Evolutionary conservation across 2,329 filamentous ascomycete genomes (phyloP), one percentile per base, ranked within the genome.

Genomic region (Aschersonia sp.): DNA sequence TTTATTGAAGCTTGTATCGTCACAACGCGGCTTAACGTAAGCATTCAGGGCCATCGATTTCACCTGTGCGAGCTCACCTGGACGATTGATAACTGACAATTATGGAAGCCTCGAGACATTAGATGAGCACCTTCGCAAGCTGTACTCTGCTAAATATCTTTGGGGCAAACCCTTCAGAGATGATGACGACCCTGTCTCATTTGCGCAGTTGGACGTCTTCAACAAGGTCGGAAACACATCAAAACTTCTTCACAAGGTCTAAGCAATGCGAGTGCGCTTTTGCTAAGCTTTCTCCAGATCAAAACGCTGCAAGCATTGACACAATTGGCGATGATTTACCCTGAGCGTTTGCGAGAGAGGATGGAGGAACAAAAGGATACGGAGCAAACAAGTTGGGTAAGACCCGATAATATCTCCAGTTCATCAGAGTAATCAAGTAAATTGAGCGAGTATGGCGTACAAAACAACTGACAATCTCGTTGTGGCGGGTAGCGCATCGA

Each of bases 1-100:
- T 48, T 73, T 97, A 28, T 78, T 97, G 51, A 96, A 96, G 74
- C 89, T 85, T 61, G 82, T 96, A 45, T 96, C 92, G 32, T 95
- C 89, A 51, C 89, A 96, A 69, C 84, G 89, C 53, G 89, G 89
- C 53, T 72, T 97, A 45, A 94, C 84, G 89, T 95, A 77, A 55
- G 85, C 74, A 52, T 42, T 49, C 20, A 20, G 20, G 20, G 20
- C 20, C 20, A 20, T 20, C 20, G 7, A 38, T 38, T 2, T 12
- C 7, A 38, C 7, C 35, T 12, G 35, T 38, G 4, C 35, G 35
- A 38, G 7, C 35, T 4, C 35, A 9, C 2, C 4, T 38, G 12
- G 7, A 38, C 12, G 7, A 38, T 38, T 38, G 35, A 6, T 12
- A 42, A 42, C 40, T 42, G n/a, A 42, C 40, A 20, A 9, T 3